These are phyloP conservation scores for Cicer chorassanicum DNA, from an alignment of 306 rosid species.

Conservation along the genomic window DNA sequence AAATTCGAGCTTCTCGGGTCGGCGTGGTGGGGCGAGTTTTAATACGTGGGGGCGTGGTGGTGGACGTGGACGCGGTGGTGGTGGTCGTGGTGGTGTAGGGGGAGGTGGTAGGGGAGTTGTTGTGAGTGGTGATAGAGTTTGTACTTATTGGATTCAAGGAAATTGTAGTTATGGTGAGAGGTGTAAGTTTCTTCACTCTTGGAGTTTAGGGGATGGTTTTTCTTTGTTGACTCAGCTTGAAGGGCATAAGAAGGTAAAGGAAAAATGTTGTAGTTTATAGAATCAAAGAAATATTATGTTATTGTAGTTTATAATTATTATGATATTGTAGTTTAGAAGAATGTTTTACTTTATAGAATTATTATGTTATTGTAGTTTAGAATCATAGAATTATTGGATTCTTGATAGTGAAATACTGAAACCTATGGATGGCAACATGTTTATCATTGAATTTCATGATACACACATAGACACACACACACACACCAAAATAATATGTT, in stretches of 20 bases:
- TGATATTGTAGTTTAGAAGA: not conserved
- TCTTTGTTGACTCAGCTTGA: slow-evolving; percentile 80
- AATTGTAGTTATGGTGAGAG: slow-evolving; percentile 74
- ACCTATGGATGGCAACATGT: not conserved
- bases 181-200: slow-evolving; percentile 81
- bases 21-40: slow-evolving; percentile 56
- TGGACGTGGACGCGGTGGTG: slow-evolving; percentile 52
- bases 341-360: not conserved
- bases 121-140: slow-evolving; percentile 72
- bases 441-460: slow-evolving; percentile 23
- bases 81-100: slow-evolving; percentile 31
- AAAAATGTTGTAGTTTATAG: not conserved
- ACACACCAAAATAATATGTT: too few relatives aligned
- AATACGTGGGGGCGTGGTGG: slow-evolving; percentile 64
- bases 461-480: not conserved
- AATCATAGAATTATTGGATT: not conserved
- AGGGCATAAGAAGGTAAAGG: slow-evolving; percentile 79
- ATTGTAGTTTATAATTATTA: not conserved
- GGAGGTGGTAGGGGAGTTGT: slow-evolving; percentile 50
- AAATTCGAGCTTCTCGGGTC: slow-evolving; percentile 58
- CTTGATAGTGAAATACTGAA: slow-evolving; percentile 10
- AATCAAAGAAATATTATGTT: not conserved
- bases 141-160: slow-evolving; percentile 83
- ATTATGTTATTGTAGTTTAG: slow-evolving; percentile 22
- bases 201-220: slow-evolving; percentile 89